Percentiles rank a stretch among this genome's conserved stretches.
phyloP scores from a whole-genome alignment of 2,329 filamentous ascomycete species.

The Pseudogymnoascus sp. region DNA sequence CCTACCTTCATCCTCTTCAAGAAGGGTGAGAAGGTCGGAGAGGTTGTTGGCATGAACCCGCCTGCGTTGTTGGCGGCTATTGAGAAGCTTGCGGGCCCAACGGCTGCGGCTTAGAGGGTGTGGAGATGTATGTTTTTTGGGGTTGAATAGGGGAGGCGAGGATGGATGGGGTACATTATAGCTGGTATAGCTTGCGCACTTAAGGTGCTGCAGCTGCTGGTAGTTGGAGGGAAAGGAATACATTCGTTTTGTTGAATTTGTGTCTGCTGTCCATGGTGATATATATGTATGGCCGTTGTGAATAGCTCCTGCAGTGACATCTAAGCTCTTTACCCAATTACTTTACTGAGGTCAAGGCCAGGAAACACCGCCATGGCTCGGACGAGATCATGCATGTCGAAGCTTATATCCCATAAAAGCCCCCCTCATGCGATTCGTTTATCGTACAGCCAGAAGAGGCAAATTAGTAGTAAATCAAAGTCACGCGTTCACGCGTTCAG shows the following conservation, averaged over 20 bases:
- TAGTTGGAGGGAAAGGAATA: neutral
- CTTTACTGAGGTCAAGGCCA: neutral
- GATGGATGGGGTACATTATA: neutral
- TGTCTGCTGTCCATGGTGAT: neutral
- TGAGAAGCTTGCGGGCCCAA: conserved; percentile 9
- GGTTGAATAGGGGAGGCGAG: neutral
- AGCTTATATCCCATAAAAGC: neutral
- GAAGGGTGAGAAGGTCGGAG: conserved; percentile 62
- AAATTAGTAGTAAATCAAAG: neutral
- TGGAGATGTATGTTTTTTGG: neutral
- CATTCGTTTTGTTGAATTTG: neutral
- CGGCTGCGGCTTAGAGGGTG: neutral
- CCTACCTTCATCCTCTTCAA: conserved; percentile 86
- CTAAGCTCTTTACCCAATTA: neutral
- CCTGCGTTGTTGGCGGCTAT: conserved; percentile 48
- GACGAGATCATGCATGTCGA: neutral
- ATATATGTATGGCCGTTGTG: neutral
- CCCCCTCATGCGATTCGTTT: neutral
- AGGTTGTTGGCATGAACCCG: conserved; percentile 79
- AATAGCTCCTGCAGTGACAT: neutral
- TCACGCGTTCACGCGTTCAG: neutral
- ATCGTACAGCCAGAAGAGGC: neutral
- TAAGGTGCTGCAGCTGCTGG: neutral
- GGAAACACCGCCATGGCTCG: neutral
- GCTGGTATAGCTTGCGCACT: neutral